These are phyloP conservation scores for Moesziomyces parantarcticus DNA, from an alignment of 1,284 basidiomycete species.

Conservation along the genomic window DNA sequence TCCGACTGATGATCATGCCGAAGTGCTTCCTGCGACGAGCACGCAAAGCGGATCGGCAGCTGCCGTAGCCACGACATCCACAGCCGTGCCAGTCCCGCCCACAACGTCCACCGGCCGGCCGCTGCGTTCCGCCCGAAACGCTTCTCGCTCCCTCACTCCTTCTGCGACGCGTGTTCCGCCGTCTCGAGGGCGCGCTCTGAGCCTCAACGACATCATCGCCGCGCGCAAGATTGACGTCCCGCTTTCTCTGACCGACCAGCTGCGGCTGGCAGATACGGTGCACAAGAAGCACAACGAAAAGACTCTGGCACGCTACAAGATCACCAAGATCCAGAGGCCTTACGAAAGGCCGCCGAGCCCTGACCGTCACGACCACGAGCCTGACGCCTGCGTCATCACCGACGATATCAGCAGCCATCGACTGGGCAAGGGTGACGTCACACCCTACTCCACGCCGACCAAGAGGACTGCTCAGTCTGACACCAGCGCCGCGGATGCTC, in stretches of 20 bases:
- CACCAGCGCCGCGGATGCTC: neutral
- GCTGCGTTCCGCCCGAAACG: conserved; percentile 24
- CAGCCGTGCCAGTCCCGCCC: neutral
- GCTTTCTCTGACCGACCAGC: conserved; percentile 39
- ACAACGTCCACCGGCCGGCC: conserved; percentile 24
- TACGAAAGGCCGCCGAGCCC: conserved; percentile 48
- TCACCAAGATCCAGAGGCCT: conserved; percentile 42
- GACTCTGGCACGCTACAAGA: conserved; percentile 42
- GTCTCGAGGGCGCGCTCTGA: conserved; percentile 36
- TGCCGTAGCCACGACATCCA: neutral
- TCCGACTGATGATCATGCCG: neutral
- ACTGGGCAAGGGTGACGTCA: conserved; percentile 35
- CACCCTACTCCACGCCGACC: conserved; percentile 33
- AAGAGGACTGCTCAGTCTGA: conserved; percentile 4
- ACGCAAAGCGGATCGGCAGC: neutral
- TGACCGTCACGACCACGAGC: conserved; percentile 45
- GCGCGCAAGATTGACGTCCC: conserved; percentile 48
- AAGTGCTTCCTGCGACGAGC: too few species aligned
- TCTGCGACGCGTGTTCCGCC: conserved; percentile 34
- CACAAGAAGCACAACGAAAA: conserved; percentile 52
- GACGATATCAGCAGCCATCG: conserved; percentile 39
- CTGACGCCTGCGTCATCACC: conserved; percentile 41
- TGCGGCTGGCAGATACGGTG: conserved; percentile 41
- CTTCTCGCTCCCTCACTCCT: conserved; percentile 23
- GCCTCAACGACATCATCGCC: conserved; percentile 47